phyloP scores from a whole-genome alignment of 331 rosid genomes.

The Prunus yedoensis region DNA sequence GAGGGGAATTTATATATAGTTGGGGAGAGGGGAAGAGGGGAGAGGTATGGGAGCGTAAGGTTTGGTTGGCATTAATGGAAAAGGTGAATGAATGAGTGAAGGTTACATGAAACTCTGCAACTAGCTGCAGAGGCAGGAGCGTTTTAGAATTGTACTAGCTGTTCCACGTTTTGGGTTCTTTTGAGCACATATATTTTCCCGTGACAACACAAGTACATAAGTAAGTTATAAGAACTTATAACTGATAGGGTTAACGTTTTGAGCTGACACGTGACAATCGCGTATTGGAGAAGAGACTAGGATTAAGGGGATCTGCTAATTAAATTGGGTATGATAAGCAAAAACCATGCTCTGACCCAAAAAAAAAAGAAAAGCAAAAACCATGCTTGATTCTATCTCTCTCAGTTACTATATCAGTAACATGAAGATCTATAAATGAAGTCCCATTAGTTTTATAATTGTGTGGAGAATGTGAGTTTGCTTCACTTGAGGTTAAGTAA shows the following conservation, averaged over 20 bases:
- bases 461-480: too few relatives aligned
- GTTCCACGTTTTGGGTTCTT: background rate
- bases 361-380: too few relatives aligned
- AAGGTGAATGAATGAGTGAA: background rate
- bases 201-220: background rate
- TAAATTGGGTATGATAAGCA: too few relatives aligned
- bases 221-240: background rate
- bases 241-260: background rate
- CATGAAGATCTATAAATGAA: too few relatives aligned
- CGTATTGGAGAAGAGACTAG: background rate
- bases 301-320: too few relatives aligned
- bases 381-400: background rate
- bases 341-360: background rate
- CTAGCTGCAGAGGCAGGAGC: background rate
- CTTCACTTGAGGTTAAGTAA: too few relatives aligned
- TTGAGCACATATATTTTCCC: background rate
- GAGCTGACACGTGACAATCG: background rate
- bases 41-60: constrained; percentile 12
- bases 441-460: too few relatives aligned
- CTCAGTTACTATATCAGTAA: background rate
- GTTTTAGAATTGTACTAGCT: background rate
- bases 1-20: background rate
- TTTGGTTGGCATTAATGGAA: background rate
- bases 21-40: background rate
- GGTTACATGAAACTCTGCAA: constrained; percentile 1